A percentile compares a stretch with the other conserved stretches of the same genome.
Evolutionary conservation across 768 basidiomycete species (phyloP).

Genomic region (Postia placenta): DNA sequence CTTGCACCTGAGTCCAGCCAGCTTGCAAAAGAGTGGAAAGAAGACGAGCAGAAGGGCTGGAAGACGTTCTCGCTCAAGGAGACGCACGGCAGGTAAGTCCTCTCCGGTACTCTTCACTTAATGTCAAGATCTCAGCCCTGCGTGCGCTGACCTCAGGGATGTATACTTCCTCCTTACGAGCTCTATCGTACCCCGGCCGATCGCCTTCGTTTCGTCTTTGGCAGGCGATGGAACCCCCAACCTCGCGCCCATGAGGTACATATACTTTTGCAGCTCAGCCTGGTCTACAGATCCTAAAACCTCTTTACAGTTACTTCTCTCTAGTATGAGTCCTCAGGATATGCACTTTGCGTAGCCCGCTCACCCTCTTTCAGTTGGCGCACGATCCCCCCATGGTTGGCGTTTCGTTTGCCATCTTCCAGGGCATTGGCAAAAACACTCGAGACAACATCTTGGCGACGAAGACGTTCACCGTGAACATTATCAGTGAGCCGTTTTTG

Average conservation of each 20-base stretch:
- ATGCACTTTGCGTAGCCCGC: not conserved
- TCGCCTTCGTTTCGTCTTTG: slow-evolving; percentile 37
- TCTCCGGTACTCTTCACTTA: slow-evolving; percentile 4
- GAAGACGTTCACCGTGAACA: slow-evolving; percentile 48
- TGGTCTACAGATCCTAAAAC: slow-evolving; percentile 1
- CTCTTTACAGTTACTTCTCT: slow-evolving; percentile 57
- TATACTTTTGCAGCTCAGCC: slow-evolving; percentile 21
- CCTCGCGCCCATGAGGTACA: slow-evolving; percentile 52
- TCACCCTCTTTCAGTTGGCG: slow-evolving; percentile 20
- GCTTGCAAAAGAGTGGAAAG: slow-evolving; percentile 23
- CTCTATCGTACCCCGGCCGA: slow-evolving; percentile 36
- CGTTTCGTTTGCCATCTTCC: slow-evolving; percentile 32
- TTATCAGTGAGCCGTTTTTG: slow-evolving; percentile 47
- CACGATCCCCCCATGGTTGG: slow-evolving; percentile 39
- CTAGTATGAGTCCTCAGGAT: slow-evolving; percentile 32
- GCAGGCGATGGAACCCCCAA: slow-evolving; percentile 28
- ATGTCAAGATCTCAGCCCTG: too few species aligned
- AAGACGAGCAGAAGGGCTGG: slow-evolving; percentile 29
- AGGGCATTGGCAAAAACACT: slow-evolving; percentile 34
- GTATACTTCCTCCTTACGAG: slow-evolving; percentile 38
- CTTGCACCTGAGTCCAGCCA: slow-evolving; percentile 15
- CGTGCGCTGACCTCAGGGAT: slow-evolving; percentile 16
- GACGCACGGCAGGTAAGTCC: slow-evolving; percentile 3
- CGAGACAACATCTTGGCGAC: slow-evolving; percentile 38
- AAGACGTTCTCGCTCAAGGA: slow-evolving; percentile 31